Conservation (phyloP, 2,329 filamentous ascomycete species). For the Pseudocercospora musae region DNA sequence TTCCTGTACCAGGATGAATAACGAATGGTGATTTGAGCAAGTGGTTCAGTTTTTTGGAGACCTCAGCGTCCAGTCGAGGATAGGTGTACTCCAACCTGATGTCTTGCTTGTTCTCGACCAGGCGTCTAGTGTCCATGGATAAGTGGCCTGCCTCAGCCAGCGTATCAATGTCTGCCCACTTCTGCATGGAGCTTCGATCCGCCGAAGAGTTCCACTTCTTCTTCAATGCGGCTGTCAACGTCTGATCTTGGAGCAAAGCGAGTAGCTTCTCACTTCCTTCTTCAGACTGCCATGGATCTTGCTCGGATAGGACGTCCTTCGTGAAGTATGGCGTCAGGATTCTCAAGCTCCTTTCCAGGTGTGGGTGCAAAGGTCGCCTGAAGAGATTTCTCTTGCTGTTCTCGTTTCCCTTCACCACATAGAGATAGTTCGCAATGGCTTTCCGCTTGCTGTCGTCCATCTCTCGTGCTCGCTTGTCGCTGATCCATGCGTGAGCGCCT, state of each 20-base stretch:
- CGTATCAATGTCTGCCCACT: conserved; percentile 92
- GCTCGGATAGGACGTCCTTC: conserved; percentile 72
- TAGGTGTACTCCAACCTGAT: conserved; percentile 97
- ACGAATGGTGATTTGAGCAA: conserved; percentile 96
- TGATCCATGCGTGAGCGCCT: conserved; percentile 97
- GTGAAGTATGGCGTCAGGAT: conserved; percentile 83
- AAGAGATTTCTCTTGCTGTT: conserved; percentile 82
- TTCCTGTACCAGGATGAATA: conserved; percentile 87
- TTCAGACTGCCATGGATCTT: conserved; percentile 76
- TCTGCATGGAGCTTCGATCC: conserved; percentile 69
- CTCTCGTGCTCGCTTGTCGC: conserved; percentile 77
- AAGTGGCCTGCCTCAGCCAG: conserved; percentile 75
- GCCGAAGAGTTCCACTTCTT: conserved; percentile 90
- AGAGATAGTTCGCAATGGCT: conserved; percentile 84
- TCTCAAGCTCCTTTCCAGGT: conserved; percentile 79
- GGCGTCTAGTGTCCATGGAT: conserved; percentile 56
- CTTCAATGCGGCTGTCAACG: conserved; percentile 72
- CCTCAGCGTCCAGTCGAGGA: conserved; percentile 91
- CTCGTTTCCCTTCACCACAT: conserved; percentile 81
- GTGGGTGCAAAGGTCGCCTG: conserved; percentile 82
- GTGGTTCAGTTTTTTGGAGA: conserved; percentile 97
- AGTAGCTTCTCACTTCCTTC: conserved; percentile 76
- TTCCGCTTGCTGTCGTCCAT: conserved; percentile 83
- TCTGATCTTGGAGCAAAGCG: conserved; percentile 76
- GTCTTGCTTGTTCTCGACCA: conserved; percentile 90